Evolutionary conservation across 139 green algal genomes (phyloP), one percentile per base, ranked within the genome.

Genomic region (Marvania coccoides): DNA sequence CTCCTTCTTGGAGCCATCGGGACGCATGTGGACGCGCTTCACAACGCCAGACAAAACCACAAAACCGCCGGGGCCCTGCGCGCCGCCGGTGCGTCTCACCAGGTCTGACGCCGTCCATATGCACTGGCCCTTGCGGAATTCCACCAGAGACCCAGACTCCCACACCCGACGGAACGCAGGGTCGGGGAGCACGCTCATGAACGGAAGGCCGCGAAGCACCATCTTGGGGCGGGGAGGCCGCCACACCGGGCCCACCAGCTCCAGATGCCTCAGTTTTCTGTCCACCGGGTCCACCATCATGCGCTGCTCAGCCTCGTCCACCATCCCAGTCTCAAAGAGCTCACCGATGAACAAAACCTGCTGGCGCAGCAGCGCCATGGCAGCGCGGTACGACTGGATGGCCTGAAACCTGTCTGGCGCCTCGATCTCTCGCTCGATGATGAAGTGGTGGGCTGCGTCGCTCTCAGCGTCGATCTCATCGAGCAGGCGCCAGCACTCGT

Each of bases 341-440:
- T 89, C 75, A 33, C 85, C 56, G 9, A 95, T 71, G 67, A 92
- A 95, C n/a, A 67, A 57, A 28, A 76, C 38, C 75, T 94, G 88
- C 67, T 90, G 81, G 13, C 78, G 71, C 35, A 95, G 83, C 58
- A 96, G 62, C 7, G 84, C 85, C 62, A 92, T 89, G 47, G 82
- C 78, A 5, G 83, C 85, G 2, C 90, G 78, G 83, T 95, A 93
- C 7, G 83, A 91, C 75, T 95, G 89, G 42, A 96, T 90, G 40
- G 86, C 86, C 40, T 81, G 71, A 68, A 91, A 91, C 46, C 83
- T 78, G 65, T 94, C 86, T 13, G 89, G 88, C 1, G 87, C 75
- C 74, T 96, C 89, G 26, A 96, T 85, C 67, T 95, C 88, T 0
- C 87, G 64, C 59, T 93, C 84, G 24, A 93, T 72, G 24, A 95